Evolutionary conservation across 352 stramenopile species (phyloP), one percentile per base, ranked within the genome.

Genomic region (Pythium brassicae): DNA sequence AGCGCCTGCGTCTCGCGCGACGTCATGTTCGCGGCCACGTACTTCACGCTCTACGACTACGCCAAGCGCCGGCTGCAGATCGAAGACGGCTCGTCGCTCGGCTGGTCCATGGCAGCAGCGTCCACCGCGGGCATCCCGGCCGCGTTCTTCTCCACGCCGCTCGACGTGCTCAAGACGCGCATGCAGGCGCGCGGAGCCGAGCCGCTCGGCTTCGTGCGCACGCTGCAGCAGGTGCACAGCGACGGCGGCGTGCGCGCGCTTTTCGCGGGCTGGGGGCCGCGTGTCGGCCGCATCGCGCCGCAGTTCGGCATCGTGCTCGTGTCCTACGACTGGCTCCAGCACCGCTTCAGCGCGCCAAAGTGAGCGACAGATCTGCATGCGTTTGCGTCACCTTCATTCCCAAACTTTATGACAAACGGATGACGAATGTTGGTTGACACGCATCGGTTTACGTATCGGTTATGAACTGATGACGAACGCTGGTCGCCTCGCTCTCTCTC

Each of bases 251-350:
- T 81, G 14, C 20, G 43, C 14, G 76, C 72, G 51, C 75, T 92
- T 32, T 92, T 89, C 50, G 65, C 77, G 1, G 82, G 82, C 20
- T 92, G 78, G 78, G 78, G 73, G 0, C 82, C 82, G 12, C 82
- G 82, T 48, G 75, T 89, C 8, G 80, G 71, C 48, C 76, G 82
- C 37, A 92, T 92, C 58, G 82, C 82, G 29, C 82, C 82, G 37
- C 82, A 92, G 65, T 89, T 92, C 56, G 82, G 82, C 50, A 92
- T 92, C 53, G 82, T 92, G 55, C 74, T 92, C 37, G 79, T 89
- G 34, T 74, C 75, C 22, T 92, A 89, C 65, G 82, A 92, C 73
- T 92, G 76, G 72, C 74, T 92, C 55, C 75, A 76, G 53, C 74
- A 87, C 66, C 73, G 69, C 52, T 88, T 86, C 53, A 81, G 57